phyloP scores from a whole-genome alignment of 306 rosid genomes.

The Inga oerstediana region DNA sequence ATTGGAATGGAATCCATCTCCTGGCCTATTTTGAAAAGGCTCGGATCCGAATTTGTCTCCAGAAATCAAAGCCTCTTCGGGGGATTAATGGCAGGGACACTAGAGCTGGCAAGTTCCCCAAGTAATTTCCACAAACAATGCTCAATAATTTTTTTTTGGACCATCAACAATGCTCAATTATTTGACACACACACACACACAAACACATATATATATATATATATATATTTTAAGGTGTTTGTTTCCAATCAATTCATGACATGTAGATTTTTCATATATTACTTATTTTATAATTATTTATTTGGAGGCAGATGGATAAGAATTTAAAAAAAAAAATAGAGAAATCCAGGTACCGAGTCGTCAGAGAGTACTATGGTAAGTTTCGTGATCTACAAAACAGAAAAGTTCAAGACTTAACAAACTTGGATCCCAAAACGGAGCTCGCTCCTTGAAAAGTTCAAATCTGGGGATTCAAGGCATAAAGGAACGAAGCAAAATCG shows the following conservation, averaged over 20 bases:
- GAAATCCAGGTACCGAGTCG: slow-evolving; percentile 34
- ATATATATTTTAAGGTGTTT: too few relatives aligned
- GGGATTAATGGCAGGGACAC: background rate
- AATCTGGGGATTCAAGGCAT: slow-evolving; percentile 35
- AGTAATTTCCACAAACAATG: too few relatives aligned
- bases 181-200: too few relatives aligned
- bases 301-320: too few relatives aligned
- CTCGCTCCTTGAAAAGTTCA: slow-evolving; percentile 60
- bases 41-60: background rate
- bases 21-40: background rate
- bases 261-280: too few relatives aligned
- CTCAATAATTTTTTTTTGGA: too few relatives aligned
- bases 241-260: too few relatives aligned
- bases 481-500: background rate
- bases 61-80: background rate
- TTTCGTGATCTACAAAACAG: slow-evolving; percentile 17
- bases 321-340: background rate
- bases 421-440: slow-evolving; percentile 33
- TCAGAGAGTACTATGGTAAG: slow-evolving; percentile 14
- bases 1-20: too few relatives aligned
- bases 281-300: too few relatives aligned
- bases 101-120: too few relatives aligned
- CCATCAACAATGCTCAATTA: too few relatives aligned
- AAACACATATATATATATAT: too few relatives aligned
- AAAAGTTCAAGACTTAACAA: slow-evolving; percentile 34